These are phyloP conservation scores for Phytophthora quininea DNA, from an alignment of 352 stramenopile genomes.

Conservation along the genomic window DNA sequence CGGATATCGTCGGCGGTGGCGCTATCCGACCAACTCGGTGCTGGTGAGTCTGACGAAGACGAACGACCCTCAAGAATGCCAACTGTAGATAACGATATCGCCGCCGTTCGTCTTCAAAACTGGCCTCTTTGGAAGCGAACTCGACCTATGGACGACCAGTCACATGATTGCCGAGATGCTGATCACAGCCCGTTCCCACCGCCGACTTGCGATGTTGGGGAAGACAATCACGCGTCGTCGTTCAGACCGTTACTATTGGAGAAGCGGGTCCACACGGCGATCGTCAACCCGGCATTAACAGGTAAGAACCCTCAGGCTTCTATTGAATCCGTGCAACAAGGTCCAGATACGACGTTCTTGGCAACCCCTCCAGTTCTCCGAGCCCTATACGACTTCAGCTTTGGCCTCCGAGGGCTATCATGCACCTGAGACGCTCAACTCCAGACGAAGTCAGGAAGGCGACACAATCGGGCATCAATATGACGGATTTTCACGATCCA, in stretches of 20 bases:
- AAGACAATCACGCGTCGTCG: not conserved
- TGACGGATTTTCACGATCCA: slow-evolving; percentile 19
- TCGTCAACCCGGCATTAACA: not conserved
- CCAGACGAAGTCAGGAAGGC: too few species aligned
- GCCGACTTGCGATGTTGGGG: not conserved
- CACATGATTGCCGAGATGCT: too few species aligned
- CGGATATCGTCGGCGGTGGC: too few species aligned
- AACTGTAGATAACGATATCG: not conserved
- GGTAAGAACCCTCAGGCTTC: slow-evolving; percentile 23
- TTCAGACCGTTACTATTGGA: slow-evolving; percentile 12
- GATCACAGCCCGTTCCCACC: not conserved
- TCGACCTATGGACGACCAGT: too few species aligned
- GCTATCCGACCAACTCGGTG: too few species aligned
- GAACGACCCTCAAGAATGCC: not conserved
- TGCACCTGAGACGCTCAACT: too few species aligned
- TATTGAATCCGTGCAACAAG: slow-evolving; percentile 14
- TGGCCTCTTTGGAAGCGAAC: not conserved
- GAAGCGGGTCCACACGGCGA: not conserved
- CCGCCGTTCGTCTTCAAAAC: not conserved
- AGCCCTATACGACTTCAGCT: slow-evolving; percentile 10
- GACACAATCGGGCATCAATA: too few species aligned
- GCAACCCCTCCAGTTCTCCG: slow-evolving; percentile 15
- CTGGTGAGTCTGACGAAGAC: too few species aligned
- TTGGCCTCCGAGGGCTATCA: slow-evolving; percentile 10
- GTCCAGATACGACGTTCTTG: slow-evolving; percentile 2